phyloP scores from a whole-genome alignment of 306 rosid species.

The Styphnolobium japonicum region DNA sequence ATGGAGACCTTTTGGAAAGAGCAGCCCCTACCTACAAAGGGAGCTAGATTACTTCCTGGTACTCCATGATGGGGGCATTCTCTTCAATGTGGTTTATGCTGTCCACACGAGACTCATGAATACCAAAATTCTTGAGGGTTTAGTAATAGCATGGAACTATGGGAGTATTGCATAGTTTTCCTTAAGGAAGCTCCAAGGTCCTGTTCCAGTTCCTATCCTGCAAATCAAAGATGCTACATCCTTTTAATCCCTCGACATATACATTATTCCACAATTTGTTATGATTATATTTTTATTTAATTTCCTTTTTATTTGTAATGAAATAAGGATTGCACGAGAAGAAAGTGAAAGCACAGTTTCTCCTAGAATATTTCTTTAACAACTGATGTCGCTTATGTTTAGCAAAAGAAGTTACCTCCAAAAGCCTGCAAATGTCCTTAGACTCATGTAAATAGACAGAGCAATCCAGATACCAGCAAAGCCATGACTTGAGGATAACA shows the following conservation, averaged over 20 bases:
- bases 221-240: not conserved
- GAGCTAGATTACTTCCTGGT: not conserved
- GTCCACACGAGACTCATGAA: not conserved
- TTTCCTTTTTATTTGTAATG: not conserved
- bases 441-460: constrained; percentile 74
- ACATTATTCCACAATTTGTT: not conserved
- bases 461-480: constrained; percentile 87
- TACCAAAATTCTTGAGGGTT: not conserved
- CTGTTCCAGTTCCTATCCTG: constrained; percentile 84
- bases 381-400: not conserved
- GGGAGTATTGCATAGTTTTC: not conserved
- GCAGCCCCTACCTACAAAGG: not conserved
- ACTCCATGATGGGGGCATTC: not conserved
- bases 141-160: not conserved
- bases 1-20: not conserved
- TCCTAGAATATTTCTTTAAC: not conserved
- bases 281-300: not conserved
- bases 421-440: constrained; percentile 68
- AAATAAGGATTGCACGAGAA: not conserved
- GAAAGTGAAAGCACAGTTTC: not conserved
- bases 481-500: constrained; percentile 61
- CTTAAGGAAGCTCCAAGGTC: constrained; percentile 76
- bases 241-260: not conserved
- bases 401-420: constrained; percentile 61
- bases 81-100: not conserved